A percentile compares a stretch with the other conserved stretches of the same genome.
Evolutionary conservation across 2,329 filamentous ascomycete species (phyloP).

Genomic region (Ceratocystis cubensis): DNA sequence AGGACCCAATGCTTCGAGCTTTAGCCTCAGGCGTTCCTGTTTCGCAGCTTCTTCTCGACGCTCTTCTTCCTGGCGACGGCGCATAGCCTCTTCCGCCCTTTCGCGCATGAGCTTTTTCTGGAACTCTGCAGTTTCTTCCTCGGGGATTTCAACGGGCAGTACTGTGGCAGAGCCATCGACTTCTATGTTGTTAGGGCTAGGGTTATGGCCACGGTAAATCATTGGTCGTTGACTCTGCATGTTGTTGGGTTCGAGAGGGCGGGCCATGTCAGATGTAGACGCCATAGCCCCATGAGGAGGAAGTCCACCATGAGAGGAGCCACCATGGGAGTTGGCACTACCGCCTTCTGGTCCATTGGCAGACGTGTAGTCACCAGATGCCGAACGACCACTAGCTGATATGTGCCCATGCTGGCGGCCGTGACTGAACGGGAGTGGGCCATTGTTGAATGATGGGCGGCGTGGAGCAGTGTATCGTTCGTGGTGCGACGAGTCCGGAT

Average conservation of each 20-base stretch:
- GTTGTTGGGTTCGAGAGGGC: neutral
- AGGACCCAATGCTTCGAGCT: conserved; percentile 57
- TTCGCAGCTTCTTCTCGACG: conserved; percentile 59
- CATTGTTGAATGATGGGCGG: conserved; percentile 18
- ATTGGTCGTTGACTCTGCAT: neutral
- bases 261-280: neutral
- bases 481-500: conserved; percentile 10
- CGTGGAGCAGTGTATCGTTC: conserved; percentile 11
- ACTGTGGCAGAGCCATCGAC: neutral
- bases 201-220: neutral
- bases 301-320: neutral
- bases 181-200: neutral
- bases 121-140: conserved; percentile 46
- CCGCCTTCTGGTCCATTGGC: neutral
- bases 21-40: conserved; percentile 57
- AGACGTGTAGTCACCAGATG: neutral
- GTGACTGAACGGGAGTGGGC: conserved; percentile 12
- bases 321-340: too few relatives aligned
- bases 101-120: conserved; percentile 64
- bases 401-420: neutral
- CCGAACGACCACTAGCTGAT: neutral
- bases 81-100: conserved; percentile 55
- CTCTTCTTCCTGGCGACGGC: conserved; percentile 55
- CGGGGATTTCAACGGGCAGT: conserved; percentile 9
- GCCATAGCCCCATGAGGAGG: neutral